These are phyloP conservation scores for Croton laevigatus DNA, from an alignment of 441 rosid species.

Conservation along the genomic window DNA sequence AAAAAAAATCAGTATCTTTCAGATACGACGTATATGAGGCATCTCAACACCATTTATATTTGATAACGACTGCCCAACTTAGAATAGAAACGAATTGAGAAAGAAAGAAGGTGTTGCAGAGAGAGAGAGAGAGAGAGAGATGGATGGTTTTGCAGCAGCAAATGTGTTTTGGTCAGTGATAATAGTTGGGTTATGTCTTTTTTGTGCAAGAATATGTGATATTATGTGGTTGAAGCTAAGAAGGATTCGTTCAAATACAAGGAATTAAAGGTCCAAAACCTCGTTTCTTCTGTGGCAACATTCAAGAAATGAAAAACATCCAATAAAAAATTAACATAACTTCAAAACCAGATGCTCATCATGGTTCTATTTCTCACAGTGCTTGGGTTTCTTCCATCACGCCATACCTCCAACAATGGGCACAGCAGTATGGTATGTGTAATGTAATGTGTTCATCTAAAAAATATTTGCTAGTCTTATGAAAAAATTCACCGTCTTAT, in stretches of 20 bases:
- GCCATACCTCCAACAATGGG: constrained; percentile 29
- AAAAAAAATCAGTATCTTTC: too few relatives aligned
- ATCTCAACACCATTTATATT: too few relatives aligned
- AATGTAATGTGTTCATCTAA: too few relatives aligned
- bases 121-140: not conserved
- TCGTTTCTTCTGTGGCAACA: not conserved
- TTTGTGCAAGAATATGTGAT: not conserved
- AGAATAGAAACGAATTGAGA: too few relatives aligned
- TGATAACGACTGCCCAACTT: too few relatives aligned
- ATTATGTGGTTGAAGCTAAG: not conserved
- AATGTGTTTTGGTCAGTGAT: not conserved
- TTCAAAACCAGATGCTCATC: not conserved
- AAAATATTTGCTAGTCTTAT: too few relatives aligned
- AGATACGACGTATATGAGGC: too few relatives aligned
- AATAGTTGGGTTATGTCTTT: not conserved
- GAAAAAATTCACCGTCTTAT: too few relatives aligned
- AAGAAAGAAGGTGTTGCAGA: too few relatives aligned
- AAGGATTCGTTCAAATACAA: not conserved
- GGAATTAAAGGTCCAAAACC: not conserved
- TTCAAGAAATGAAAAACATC: not conserved
- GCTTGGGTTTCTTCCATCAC: constrained; percentile 23
- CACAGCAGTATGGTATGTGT: constrained; percentile 19
- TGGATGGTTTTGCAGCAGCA: not conserved
- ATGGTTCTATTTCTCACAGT: not conserved
- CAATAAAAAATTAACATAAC: not conserved